Conservation (phyloP, 768 basidiomycete genomes). For the Leccinum pellstonianum region DNA sequence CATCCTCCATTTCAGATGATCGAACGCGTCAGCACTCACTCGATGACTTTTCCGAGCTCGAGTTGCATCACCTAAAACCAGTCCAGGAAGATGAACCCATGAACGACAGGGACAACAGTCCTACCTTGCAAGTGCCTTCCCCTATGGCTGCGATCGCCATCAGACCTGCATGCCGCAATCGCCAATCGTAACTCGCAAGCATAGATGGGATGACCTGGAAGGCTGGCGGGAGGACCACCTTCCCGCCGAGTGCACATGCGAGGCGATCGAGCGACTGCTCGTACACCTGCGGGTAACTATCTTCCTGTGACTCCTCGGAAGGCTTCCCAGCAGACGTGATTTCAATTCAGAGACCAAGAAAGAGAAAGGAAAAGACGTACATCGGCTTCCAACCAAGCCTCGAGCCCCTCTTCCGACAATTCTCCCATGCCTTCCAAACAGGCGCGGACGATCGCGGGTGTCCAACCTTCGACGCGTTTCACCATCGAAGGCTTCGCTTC, state of each 20-base stretch:
- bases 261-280: conserved; percentile 83
- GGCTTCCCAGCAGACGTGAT: conserved; percentile 41
- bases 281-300: conserved; percentile 69
- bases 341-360: conserved; percentile 15
- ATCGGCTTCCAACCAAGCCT: conserved; percentile 71
- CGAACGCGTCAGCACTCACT: conserved; percentile 44
- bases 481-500: conserved; percentile 75
- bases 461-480: conserved; percentile 67
- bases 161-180: conserved; percentile 78
- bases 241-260: conserved; percentile 77
- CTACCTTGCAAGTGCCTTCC: conserved; percentile 76
- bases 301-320: conserved; percentile 57
- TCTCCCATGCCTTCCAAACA: conserved; percentile 84
- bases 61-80: conserved; percentile 65
- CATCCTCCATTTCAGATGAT: conserved; percentile 1
- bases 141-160: conserved; percentile 86
- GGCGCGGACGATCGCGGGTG: conserved; percentile 63
- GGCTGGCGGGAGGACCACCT: conserved; percentile 71
- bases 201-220: conserved; percentile 84
- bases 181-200: conserved; percentile 82
- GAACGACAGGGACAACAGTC: conserved; percentile 1
- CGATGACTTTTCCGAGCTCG: conserved; percentile 78
- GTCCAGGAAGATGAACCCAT: not conserved
- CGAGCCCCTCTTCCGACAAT: conserved; percentile 58
- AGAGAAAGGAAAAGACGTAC: conserved; percentile 44